Base-by-base conservation (phyloP, 345 rosid species). In the Eucalyptus sp. region DNA sequence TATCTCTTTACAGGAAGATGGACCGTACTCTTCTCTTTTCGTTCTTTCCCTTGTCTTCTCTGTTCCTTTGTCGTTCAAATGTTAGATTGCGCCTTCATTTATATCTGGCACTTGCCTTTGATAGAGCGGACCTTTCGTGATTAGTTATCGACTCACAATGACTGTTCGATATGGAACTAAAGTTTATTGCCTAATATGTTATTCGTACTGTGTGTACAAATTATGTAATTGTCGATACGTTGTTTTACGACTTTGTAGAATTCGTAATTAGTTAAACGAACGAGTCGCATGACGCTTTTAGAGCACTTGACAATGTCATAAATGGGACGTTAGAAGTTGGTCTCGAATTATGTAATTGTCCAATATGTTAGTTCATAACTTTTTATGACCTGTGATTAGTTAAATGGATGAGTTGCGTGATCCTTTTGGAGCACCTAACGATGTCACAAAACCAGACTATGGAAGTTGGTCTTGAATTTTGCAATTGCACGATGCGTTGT, bases 191-290 rank as follows among this genome's bases (percentile, higher is more conserved):
- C 8, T 29, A 1, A 27, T 12, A 27, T 12, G 33, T 27, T 62
- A 62, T 29, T 62, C 2, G 5, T 27, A 27, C 33, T 13, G 16
- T 29, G 15, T 25, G 15, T 27, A 29, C 1, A 5, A 5, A 62
- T 62, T 62, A 27, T 62, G 68, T 13, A 62, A 62, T 62, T 29
- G 16, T 6, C 4, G 2, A 12, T 62, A 27, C 29, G 31, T 12
- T 62, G 33, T 62, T 60, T 60, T 29, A 27, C 0, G 68, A 62
- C 68, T 62, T 62, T 62, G n/a, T 27, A 62, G n/a, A 62, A 62
- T 29, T 27, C 0, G 2, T 13, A 15, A 62, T 29, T 62, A 29
- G 31, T 62, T 62, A 62, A 29, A 1, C 7, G 0, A 0, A 27
- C 0, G 33, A 52, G 25, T 52, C 10, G 8, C 58, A 52, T 52